A percentile compares a stretch with the other conserved stretches of the same genome.
phyloP scores from a whole-genome alignment of 345 rosid genomes.

The Pistacia atlantica region DNA sequence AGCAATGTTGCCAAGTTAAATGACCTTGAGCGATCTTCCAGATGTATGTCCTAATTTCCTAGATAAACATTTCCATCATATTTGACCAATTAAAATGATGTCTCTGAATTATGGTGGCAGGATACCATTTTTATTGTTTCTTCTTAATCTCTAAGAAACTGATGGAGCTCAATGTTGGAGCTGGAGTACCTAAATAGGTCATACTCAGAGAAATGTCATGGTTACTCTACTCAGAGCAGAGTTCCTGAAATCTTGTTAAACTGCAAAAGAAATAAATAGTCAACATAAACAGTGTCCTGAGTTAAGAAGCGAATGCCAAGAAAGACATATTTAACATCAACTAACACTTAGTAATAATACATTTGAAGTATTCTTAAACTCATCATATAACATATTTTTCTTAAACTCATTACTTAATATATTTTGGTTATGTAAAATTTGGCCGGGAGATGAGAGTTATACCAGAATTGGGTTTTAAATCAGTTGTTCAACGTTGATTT shows the following conservation, averaged over 20 bases:
- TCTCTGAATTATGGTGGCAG: neutral
- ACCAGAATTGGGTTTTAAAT: neutral
- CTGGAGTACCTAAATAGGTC: constrained; percentile 8
- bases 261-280: constrained; percentile 33
- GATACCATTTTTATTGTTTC: neutral
- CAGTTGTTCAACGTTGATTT: neutral
- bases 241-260: constrained; percentile 53
- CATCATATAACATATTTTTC: neutral
- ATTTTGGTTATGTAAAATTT: neutral
- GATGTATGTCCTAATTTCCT: neutral
- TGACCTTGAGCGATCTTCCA: neutral
- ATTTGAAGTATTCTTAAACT: neutral
- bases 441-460: neutral
- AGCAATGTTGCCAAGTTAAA: neutral
- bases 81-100: neutral
- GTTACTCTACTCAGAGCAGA: constrained; percentile 37
- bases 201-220: neutral
- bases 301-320: neutral
- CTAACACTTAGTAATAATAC: neutral
- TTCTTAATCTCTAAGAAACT: neutral
- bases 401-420: too few relatives aligned
- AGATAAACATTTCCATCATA: neutral
- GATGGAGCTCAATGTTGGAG: neutral
- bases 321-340: neutral
- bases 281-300: neutral